Base-by-base conservation (phyloP, 306 rosid genomes). In the Cicer arietinum region DNA sequence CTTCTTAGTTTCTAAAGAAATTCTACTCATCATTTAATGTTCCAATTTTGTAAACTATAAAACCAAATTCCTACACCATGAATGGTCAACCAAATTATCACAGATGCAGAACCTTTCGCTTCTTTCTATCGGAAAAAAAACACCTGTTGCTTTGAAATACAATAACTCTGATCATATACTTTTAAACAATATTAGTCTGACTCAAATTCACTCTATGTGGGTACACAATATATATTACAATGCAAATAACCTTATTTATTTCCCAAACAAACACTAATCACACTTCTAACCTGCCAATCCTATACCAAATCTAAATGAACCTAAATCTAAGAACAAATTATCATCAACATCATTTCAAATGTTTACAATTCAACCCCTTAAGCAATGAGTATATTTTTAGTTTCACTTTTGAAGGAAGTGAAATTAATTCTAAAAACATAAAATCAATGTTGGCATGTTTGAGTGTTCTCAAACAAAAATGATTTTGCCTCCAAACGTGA, bases 231-330 rank as follows among this genome's bases (percentile, higher is more conserved):
- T 46, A 69, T 46, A 58, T 58, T 63, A 56, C 61, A 71, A 17
- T 57, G 43, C 61, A 69, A 54, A 67, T 8, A 67, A 50, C 41
- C 75, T 11, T n/a, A 37, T 50, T 51, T 30, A 39, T 60, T 43
- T 65, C 40, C 60, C 52, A 59, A 35, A 18, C 67, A 69, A 70
- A 75, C 5, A 12, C 57, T 17, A 48, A 62, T 57, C 12, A 62
- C 0, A 1, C 30, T 67, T 50, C 69, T 73, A 61, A 20, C 9
- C 11, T 6, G 0, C 25, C 70, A 39, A 1, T 6, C 71, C 67
- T 42, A 48, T 45, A 68, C 60, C 59, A 53, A 74, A 75, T 58
- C 67, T 52, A 70, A 74, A 71, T 58, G 51, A 79, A 42, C 67
- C 78, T 44, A 69, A 69, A 59, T 60, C 73, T 56, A 40, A 30